phyloP scores from a whole-genome alignment of 2,329 filamentous ascomycete species.

The Scopulariopsis brevicaulis region DNA sequence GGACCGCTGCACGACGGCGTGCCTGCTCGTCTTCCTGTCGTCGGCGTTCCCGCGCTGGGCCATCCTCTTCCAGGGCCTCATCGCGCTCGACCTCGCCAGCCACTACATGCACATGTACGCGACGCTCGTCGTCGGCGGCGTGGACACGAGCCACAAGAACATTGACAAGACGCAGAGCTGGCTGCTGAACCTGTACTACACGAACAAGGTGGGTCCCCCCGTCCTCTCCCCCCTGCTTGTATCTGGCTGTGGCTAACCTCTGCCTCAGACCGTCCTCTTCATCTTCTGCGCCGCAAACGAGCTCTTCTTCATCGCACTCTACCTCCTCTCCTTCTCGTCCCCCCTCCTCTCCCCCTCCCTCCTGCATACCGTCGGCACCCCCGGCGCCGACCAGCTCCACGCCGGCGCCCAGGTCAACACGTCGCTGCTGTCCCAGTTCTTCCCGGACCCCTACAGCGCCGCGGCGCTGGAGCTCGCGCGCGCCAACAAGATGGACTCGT shows the following conservation, averaged over 20 bases:
- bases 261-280: slow-evolving; percentile 70
- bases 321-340: slow-evolving; percentile 93
- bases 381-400: slow-evolving; percentile 38
- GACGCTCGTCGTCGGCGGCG: slow-evolving; percentile 76
- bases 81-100: slow-evolving; percentile 84
- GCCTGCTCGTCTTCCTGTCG: slow-evolving; percentile 85
- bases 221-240: background rate
- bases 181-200: slow-evolving; percentile 92
- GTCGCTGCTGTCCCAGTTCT: slow-evolving; percentile 60
- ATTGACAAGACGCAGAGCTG: slow-evolving; percentile 80
- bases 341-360: slow-evolving; percentile 81
- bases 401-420: slow-evolving; percentile 60
- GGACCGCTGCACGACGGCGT: slow-evolving; percentile 92
- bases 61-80: slow-evolving; percentile 87
- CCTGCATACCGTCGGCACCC: slow-evolving; percentile 45
- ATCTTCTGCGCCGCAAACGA: slow-evolving; percentile 85
- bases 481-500: slow-evolving; percentile 84
- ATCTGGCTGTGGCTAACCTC: background rate
- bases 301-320: slow-evolving; percentile 94
- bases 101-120: slow-evolving; percentile 99
- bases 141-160: slow-evolving; percentile 80
- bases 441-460: slow-evolving; percentile 83
- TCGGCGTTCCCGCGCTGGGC: slow-evolving; percentile 92
- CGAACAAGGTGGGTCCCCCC: slow-evolving; percentile 65
- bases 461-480: slow-evolving; percentile 85